phyloP scores from a whole-genome alignment of 495 filamentous ascomycete species.

The Podospora sp. region DNA sequence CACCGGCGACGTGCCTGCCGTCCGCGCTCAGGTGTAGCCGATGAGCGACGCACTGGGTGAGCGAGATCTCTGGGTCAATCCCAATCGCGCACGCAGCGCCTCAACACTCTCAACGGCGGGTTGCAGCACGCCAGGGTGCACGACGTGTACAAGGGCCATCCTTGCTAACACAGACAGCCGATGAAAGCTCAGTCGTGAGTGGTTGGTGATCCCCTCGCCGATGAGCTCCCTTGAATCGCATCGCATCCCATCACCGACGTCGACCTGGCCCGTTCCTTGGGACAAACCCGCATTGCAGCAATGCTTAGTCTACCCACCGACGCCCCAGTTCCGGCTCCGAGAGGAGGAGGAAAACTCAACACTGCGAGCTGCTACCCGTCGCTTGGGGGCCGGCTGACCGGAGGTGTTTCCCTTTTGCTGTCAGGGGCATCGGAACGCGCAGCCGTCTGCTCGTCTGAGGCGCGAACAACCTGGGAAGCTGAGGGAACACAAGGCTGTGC shows the following conservation, averaged over 20 bases:
- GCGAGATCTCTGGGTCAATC: slow-evolving; percentile 22
- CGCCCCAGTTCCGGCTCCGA: neutral
- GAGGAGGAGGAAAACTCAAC: neutral
- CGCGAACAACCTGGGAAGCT: slow-evolving; percentile 4
- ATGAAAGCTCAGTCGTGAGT: neutral
- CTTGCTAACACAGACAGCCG: neutral
- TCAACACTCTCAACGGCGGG: slow-evolving; percentile 8
- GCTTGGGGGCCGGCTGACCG: slow-evolving; percentile 10
- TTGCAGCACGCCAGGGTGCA: slow-evolving; percentile 16
- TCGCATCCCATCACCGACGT: neutral
- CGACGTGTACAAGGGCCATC: slow-evolving; percentile 10
- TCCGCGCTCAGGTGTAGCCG: neutral
- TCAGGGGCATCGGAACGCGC: slow-evolving; percentile 8
- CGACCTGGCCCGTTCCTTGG: neutral
- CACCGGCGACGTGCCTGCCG: slow-evolving; percentile 4
- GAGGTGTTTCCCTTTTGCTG: slow-evolving; percentile 5
- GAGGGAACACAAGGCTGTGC: slow-evolving; percentile 5
- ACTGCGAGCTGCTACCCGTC: neutral
- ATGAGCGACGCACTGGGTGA: slow-evolving; percentile 16
- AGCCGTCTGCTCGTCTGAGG: slow-evolving; percentile 8
- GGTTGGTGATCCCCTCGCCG: slow-evolving; percentile 4
- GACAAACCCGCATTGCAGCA: neutral
- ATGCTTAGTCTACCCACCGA: neutral
- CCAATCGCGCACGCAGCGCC: slow-evolving; percentile 12
- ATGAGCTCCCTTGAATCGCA: neutral